Evolutionary conservation across 805 yeast genomes (phyloP).

Genomic region (Brettanomyces anomalus): DNA sequence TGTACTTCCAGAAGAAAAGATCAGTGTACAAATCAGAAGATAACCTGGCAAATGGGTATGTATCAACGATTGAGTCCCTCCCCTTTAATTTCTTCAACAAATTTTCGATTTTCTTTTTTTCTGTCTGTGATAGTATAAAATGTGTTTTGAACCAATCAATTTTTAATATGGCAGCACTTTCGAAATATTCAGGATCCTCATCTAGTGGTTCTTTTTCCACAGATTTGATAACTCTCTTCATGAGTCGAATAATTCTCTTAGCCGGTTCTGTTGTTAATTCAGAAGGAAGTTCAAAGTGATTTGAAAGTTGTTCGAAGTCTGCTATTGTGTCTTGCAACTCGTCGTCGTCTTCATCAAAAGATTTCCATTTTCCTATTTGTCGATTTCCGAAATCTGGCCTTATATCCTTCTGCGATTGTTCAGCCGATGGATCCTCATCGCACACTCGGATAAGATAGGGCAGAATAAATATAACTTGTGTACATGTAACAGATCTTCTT

Average conservation of each 20-base stretch:
- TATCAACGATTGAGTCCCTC: too few species aligned
- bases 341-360: too few species aligned
- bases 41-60: too few species aligned
- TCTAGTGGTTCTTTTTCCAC: background rate
- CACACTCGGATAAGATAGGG: background rate
- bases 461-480: background rate
- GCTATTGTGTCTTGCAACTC: background rate
- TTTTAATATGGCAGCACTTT: background rate
- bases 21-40: too few species aligned
- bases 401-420: too few species aligned
- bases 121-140: slow-evolving; percentile 5
- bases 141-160: slow-evolving; percentile 6
- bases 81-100: background rate
- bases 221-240: background rate
- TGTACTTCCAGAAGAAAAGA: background rate
- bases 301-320: slow-evolving; percentile 12
- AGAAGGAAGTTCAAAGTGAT: slow-evolving; percentile 20
- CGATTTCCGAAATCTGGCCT: too few species aligned
- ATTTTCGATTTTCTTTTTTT: background rate
- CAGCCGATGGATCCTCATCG: too few species aligned
- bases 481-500: slow-evolving; percentile 3
- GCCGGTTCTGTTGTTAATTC: slow-evolving; percentile 15
- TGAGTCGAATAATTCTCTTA: slow-evolving; percentile 7
- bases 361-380: too few species aligned
- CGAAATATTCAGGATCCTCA: slow-evolving; percentile 1